phyloP scores from a whole-genome alignment of 2,329 filamentous ascomycete genomes.

The Aspergillus fumigatus region DNA sequence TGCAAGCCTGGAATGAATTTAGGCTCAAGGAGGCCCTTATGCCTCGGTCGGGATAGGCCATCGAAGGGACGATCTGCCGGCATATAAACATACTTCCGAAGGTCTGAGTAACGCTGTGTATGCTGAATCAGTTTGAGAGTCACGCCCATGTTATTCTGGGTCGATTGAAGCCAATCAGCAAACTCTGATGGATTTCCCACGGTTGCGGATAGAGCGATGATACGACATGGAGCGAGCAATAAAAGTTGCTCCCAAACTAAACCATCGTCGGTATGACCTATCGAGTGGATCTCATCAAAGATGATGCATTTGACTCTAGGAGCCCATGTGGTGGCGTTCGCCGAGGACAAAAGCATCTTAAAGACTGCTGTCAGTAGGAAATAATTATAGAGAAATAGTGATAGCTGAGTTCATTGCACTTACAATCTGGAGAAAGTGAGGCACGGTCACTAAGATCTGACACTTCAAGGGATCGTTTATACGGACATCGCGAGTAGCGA shows the following conservation, averaged over 20 bases:
- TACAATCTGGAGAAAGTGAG: slow-evolving; percentile 67
- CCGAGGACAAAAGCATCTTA: slow-evolving; percentile 61
- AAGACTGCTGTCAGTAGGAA: neutral
- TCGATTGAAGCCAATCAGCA: slow-evolving; percentile 60
- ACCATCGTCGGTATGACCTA: slow-evolving; percentile 71
- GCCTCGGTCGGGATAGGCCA: slow-evolving; percentile 39
- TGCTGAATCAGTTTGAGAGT: slow-evolving; percentile 66
- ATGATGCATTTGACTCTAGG: slow-evolving; percentile 68
- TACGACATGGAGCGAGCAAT: slow-evolving; percentile 68
- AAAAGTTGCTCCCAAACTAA: slow-evolving; percentile 75
- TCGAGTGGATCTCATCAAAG: slow-evolving; percentile 78
- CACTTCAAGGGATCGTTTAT: slow-evolving; percentile 70
- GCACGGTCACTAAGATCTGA: slow-evolving; percentile 72
- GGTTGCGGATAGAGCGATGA: slow-evolving; percentile 75
- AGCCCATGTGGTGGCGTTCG: slow-evolving; percentile 64
- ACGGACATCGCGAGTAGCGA: slow-evolving; percentile 70
- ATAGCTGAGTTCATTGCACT: neutral
- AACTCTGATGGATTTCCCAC: slow-evolving; percentile 72
- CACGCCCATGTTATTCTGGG: slow-evolving; percentile 60
- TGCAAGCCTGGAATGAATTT: slow-evolving; percentile 48
- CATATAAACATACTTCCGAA: slow-evolving; percentile 68
- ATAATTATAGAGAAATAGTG: neutral
- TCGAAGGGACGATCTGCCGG: slow-evolving; percentile 48
- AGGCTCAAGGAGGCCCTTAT: slow-evolving; percentile 39
- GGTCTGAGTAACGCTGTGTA: slow-evolving; percentile 66